Percentiles rank a stretch among this genome's conserved stretches.
Evolutionary conservation across 176 grass and related monocot species (phyloP).

Genomic region (Typha latifolia): DNA sequence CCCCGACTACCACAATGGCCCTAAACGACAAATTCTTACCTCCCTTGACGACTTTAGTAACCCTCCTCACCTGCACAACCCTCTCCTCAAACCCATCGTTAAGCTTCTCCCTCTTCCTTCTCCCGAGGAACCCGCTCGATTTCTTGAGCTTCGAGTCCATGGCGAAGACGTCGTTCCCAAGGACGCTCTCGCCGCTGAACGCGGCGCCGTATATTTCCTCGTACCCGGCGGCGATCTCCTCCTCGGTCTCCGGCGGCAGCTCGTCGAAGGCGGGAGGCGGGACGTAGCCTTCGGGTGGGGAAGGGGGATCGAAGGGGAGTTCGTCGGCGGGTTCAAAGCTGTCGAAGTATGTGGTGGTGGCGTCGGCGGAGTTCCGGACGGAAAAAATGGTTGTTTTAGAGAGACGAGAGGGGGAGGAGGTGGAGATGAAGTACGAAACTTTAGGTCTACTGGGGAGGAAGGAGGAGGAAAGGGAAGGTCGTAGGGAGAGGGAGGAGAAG

Average conservation of each 20-base stretch:
- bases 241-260: constrained; percentile 54
- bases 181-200: constrained; percentile 56
- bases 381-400: constrained; percentile 22
- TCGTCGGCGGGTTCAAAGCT: constrained; percentile 9
- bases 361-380: constrained; percentile 20
- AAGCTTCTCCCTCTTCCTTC: constrained; percentile 51
- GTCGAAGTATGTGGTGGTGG: constrained; percentile 4
- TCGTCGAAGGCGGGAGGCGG: constrained; percentile 56
- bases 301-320: constrained; percentile 34
- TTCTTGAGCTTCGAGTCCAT: constrained; percentile 36
- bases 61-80: constrained; percentile 70
- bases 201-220: constrained; percentile 74
- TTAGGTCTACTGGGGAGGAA: neutral
- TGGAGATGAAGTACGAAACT: constrained; percentile 14
- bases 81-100: constrained; percentile 78
- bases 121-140: constrained; percentile 41
- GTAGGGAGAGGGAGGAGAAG: constrained; percentile 27
- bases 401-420: constrained; percentile 2
- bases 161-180: constrained; percentile 61
- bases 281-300: constrained; percentile 61
- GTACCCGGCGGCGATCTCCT: constrained; percentile 47
- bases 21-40: constrained; percentile 77
- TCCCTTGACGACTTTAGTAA: constrained; percentile 85
- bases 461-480: constrained; percentile 5
- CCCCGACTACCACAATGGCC: constrained; percentile 68